Percentiles rank a stretch among this genome's conserved stretches.
These are phyloP conservation scores for Maudiozyma bulderi DNA, from an alignment of 805 yeast species.

Conservation along the genomic window DNA sequence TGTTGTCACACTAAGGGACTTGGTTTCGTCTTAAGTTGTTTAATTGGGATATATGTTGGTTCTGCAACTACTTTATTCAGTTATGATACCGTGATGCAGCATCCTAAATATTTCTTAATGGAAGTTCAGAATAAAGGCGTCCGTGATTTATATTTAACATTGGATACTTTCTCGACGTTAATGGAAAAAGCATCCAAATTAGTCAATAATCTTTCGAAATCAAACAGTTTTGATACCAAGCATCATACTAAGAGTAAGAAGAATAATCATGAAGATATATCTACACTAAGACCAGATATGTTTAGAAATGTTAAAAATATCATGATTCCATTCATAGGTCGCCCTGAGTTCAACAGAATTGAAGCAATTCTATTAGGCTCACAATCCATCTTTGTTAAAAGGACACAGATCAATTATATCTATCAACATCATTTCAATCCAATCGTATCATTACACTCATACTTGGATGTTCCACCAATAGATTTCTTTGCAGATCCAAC, in stretches of 20 bases:
- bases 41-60: slow-evolving; percentile 81
- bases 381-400: slow-evolving; percentile 51
- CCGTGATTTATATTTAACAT: slow-evolving; percentile 77
- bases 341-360: slow-evolving; percentile 59
- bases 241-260: slow-evolving; percentile 1
- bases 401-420: slow-evolving; percentile 64
- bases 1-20: slow-evolving; percentile 76
- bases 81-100: slow-evolving; percentile 64
- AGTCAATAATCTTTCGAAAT: slow-evolving; percentile 5
- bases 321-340: slow-evolving; percentile 68
- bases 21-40: slow-evolving; percentile 79
- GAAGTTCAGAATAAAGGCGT: slow-evolving; percentile 68
- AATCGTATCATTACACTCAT: slow-evolving; percentile 66
- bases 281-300: slow-evolving; percentile 18
- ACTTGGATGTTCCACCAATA: slow-evolving; percentile 79
- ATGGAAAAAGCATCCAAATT: slow-evolving; percentile 51
- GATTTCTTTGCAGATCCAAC: slow-evolving; percentile 80
- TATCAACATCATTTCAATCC: slow-evolving; percentile 78
- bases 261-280: slow-evolving; percentile 5
- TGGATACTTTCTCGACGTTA: slow-evolving; percentile 73
- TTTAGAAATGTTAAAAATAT: slow-evolving; percentile 63
- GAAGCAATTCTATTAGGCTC: slow-evolving; percentile 52
- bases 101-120: slow-evolving; percentile 62
- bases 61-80: slow-evolving; percentile 74
- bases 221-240: background rate